A percentile compares a stretch with the other conserved stretches of the same genome.
Conservation (phyloP, 352 stramenopile species). For the Globisporangium okanoganense region DNA sequence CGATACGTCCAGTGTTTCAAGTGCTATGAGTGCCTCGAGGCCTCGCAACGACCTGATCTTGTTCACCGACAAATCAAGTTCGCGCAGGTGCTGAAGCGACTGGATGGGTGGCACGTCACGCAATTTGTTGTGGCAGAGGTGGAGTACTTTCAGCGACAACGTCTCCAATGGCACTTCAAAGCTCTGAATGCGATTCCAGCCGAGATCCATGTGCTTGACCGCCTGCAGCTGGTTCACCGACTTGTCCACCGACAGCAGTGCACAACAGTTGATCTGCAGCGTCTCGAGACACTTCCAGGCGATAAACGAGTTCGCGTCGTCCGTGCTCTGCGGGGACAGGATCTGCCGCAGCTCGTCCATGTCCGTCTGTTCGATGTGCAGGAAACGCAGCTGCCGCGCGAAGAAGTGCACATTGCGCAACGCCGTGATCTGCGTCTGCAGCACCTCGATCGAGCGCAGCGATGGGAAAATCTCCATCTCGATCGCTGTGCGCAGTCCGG, state of each 20-base stretch:
- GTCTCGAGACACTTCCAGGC: constrained; percentile 47
- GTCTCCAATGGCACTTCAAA: constrained; percentile 31
- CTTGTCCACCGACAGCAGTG: constrained; percentile 39
- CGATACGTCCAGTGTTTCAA: constrained; percentile 67
- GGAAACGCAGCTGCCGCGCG: constrained; percentile 49
- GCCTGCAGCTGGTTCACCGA: constrained; percentile 48
- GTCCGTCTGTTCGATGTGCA: constrained; percentile 68
- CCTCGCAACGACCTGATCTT: constrained; percentile 49
- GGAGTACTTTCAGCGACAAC: constrained; percentile 39
- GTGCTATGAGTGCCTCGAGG: constrained; percentile 33
- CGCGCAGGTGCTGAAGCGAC: constrained; percentile 29
- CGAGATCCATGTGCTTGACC: constrained; percentile 50
- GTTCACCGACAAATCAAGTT: constrained; percentile 72
- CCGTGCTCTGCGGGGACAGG: constrained; percentile 23
- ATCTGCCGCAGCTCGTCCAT: constrained; percentile 41
- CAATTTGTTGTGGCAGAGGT: constrained; percentile 73
- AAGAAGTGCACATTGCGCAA: constrained; percentile 70
- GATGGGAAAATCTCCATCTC: constrained; percentile 85
- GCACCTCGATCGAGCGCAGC: constrained; percentile 54
- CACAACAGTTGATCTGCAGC: constrained; percentile 70
- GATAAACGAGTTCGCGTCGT: not conserved
- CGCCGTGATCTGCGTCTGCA: constrained; percentile 35
- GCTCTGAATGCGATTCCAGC: constrained; percentile 62
- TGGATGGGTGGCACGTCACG: constrained; percentile 37
- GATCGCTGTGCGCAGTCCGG: constrained; percentile 30